phyloP scores from a whole-genome alignment of 1,284 basidiomycete species.

The Melampsora americana region DNA sequence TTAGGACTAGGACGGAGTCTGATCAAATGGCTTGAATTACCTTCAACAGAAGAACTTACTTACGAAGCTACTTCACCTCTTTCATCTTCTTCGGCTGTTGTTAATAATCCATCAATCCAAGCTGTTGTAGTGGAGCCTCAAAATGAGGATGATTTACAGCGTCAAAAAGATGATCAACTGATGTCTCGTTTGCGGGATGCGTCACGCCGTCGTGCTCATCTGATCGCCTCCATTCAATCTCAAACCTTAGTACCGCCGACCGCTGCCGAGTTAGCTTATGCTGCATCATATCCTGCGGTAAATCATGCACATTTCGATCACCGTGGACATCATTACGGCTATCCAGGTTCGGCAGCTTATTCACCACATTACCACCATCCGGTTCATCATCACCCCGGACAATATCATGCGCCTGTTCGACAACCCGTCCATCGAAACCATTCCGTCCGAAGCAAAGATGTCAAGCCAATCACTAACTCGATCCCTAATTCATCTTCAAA shows the following conservation, averaged over 20 bases:
- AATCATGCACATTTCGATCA: neutral
- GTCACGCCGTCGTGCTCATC: neutral
- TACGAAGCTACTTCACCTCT: neutral
- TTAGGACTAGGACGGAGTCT: slow-evolving; percentile 32
- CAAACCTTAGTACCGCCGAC: neutral
- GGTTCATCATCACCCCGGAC: neutral
- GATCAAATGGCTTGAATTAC: slow-evolving; percentile 24
- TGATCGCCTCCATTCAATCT: neutral
- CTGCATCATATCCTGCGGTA: neutral
- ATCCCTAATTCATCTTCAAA: slow-evolving; percentile 1
- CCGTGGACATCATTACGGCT: neutral
- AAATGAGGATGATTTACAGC: neutral
- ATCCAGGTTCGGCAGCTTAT: neutral
- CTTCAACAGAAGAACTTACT: neutral
- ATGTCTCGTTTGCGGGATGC: neutral
- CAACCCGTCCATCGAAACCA: no score
- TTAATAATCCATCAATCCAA: neutral
- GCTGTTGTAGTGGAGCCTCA: neutral
- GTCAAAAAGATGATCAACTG: neutral
- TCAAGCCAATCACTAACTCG: neutral
- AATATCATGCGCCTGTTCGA: neutral
- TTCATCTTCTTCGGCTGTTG: neutral
- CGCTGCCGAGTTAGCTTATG: neutral
- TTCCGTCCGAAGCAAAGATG: neutral
- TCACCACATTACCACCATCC: neutral